Conservation (phyloP, 108 stramenopile species). For the Cyclostephanos tholiformis region DNA sequence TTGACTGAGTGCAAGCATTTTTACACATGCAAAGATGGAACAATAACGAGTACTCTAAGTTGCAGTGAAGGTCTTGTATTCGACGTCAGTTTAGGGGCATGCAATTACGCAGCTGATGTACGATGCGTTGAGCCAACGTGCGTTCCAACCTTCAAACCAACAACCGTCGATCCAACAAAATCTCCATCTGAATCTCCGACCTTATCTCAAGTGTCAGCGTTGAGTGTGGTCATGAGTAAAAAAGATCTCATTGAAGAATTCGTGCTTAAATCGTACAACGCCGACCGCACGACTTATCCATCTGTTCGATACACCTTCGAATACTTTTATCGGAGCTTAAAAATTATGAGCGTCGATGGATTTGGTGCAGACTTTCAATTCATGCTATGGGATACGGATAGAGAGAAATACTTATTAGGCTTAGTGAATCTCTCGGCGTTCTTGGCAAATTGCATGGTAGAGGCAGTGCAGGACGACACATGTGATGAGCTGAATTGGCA, state of each 20-base stretch:
- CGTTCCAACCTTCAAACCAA: background rate
- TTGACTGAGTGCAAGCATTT: background rate
- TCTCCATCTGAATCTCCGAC: slow-evolving; percentile 3
- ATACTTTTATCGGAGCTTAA: slow-evolving; percentile 7
- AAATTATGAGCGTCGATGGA: slow-evolving; percentile 16
- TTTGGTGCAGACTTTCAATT: slow-evolving; percentile 29
- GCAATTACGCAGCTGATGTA: background rate
- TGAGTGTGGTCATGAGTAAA: slow-evolving; percentile 3
- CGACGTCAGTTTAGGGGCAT: background rate
- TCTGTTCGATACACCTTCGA: slow-evolving; percentile 34
- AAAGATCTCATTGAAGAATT: slow-evolving; percentile 22
- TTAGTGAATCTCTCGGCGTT: slow-evolving; percentile 9
- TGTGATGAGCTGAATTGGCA: slow-evolving; percentile 54
- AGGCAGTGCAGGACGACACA: slow-evolving; percentile 49
- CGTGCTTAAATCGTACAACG: slow-evolving; percentile 30
- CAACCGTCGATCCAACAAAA: background rate
- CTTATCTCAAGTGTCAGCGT: background rate
- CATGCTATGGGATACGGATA: slow-evolving; percentile 15
- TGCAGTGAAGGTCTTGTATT: background rate
- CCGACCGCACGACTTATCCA: slow-evolving; percentile 22
- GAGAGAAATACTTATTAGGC: slow-evolving; percentile 9
- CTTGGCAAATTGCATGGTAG: slow-evolving; percentile 27
- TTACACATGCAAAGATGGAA: slow-evolving; percentile 1
- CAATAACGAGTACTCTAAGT: background rate
- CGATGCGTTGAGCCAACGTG: background rate